phyloP scores from a whole-genome alignment of 2,329 filamentous ascomycete genomes.

The Phyllosticta ampelicida region DNA sequence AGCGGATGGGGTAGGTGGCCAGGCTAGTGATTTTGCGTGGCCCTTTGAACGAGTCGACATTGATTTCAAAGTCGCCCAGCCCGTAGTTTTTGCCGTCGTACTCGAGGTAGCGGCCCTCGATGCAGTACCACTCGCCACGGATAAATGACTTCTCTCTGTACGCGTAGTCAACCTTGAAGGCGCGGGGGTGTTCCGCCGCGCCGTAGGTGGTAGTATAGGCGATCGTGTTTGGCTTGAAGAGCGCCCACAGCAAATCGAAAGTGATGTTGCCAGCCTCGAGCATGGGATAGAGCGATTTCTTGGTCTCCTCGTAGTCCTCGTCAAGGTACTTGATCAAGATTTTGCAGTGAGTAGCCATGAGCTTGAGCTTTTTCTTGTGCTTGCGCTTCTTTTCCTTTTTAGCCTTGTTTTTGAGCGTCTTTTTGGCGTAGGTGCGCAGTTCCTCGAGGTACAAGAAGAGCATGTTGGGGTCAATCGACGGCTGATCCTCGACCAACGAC shows the following conservation, averaged over 20 bases:
- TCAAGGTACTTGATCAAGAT: conserved; percentile 67
- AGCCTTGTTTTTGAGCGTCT: conserved; percentile 50
- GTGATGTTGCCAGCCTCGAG: conserved; percentile 75
- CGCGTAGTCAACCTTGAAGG: conserved; percentile 71
- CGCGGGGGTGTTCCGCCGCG: conserved; percentile 62
- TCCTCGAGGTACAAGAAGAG: conserved; percentile 61
- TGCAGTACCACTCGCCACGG: conserved; percentile 62
- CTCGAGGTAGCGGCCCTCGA: conserved; percentile 72
- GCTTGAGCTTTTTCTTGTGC: conserved; percentile 45
- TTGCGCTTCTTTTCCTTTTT: conserved; percentile 53
- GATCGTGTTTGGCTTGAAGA: conserved; percentile 80
- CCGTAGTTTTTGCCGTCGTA: conserved; percentile 83
- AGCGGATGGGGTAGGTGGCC: conserved; percentile 64
- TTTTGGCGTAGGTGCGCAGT: conserved; percentile 49
- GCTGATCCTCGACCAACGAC: conserved; percentile 69
- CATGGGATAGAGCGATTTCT: conserved; percentile 72
- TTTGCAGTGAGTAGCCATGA: conserved; percentile 56
- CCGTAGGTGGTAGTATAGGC: conserved; percentile 69
- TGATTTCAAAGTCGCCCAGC: conserved; percentile 56
- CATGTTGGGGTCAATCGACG: conserved; percentile 45
- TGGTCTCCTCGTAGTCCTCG: conserved; percentile 66
- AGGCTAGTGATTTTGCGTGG: conserved; percentile 73
- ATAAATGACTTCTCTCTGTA: conserved; percentile 59
- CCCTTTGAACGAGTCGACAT: conserved; percentile 68
- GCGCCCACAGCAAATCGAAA: conserved; percentile 77